Conservation (phyloP, 2,329 filamentous ascomycete genomes). For the Huntiella moniliformis region DNA sequence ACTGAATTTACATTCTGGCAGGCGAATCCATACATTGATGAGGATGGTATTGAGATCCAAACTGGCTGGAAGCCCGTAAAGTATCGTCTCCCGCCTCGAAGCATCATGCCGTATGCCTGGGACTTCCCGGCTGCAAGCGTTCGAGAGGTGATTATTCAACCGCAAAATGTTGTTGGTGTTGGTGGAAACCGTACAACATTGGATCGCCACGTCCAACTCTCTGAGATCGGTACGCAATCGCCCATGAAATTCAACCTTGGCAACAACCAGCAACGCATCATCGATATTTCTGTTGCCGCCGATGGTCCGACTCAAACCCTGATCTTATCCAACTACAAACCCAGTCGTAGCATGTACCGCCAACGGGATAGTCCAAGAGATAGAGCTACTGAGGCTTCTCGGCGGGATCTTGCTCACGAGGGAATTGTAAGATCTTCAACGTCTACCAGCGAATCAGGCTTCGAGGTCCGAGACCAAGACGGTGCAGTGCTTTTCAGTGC, state of each 20-base stretch:
- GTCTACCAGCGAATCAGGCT: slow-evolving; percentile 20
- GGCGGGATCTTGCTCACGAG: not conserved
- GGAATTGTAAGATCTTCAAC: not conserved
- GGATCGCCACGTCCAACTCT: slow-evolving; percentile 81
- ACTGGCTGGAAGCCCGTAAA: slow-evolving; percentile 84
- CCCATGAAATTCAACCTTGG: slow-evolving; percentile 72
- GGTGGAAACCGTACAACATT: slow-evolving; percentile 23
- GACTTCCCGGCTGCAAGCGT: slow-evolving; percentile 96
- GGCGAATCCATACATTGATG: slow-evolving; percentile 77
- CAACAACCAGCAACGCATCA: slow-evolving; percentile 59
- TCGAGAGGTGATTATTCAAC: slow-evolving; percentile 74
- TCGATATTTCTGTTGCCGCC: slow-evolving; percentile 90
- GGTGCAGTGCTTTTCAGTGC: slow-evolving; percentile 67
- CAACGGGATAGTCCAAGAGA: slow-evolving; percentile 7
- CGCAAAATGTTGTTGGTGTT: slow-evolving; percentile 23
- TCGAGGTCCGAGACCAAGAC: slow-evolving; percentile 73
- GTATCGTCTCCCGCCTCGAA: slow-evolving; percentile 78
- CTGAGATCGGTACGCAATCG: slow-evolving; percentile 89
- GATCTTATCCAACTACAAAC: slow-evolving; percentile 83
- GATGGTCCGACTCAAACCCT: slow-evolving; percentile 90
- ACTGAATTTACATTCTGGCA: slow-evolving; percentile 95
- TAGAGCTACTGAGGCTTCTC: not conserved
- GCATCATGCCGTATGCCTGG: slow-evolving; percentile 99
- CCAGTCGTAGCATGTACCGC: slow-evolving; percentile 73
- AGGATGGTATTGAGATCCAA: slow-evolving; percentile 66